These are phyloP conservation scores for Leptographium lundbergii DNA, from an alignment of 2,329 filamentous ascomycete genomes.

Conservation along the genomic window DNA sequence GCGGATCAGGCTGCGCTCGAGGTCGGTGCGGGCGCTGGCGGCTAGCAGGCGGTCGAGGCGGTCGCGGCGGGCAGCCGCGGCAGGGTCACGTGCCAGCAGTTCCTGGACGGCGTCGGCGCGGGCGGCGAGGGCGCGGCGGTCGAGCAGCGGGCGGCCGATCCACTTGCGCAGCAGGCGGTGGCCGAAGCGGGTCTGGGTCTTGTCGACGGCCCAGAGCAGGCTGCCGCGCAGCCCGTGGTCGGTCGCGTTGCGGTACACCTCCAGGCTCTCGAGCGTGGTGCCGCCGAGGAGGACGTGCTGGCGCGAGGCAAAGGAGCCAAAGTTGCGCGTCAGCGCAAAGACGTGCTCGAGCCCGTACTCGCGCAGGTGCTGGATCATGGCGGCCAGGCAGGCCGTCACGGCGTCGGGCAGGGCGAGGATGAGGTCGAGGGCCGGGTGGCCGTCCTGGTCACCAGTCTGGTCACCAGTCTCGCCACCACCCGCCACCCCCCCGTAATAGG, in stretches of 20 bases:
- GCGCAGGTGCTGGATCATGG: conserved; percentile 87
- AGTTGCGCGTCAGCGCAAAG: conserved; percentile 93
- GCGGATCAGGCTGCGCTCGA: conserved; percentile 85
- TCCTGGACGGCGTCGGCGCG: conserved; percentile 80
- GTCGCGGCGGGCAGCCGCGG: conserved; percentile 39
- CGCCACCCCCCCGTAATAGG: conserved; percentile 69
- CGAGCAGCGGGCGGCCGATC: conserved; percentile 81
- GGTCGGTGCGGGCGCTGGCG: conserved; percentile 61
- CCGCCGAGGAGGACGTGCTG: conserved; percentile 95
- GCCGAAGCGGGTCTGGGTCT: conserved; percentile 81
- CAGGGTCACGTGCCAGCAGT: conserved; percentile 44
- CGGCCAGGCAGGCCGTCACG: conserved; percentile 83
- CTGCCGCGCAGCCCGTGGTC: conserved; percentile 77
- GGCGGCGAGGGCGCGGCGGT: conserved; percentile 61
- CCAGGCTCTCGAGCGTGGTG: conserved; percentile 84
- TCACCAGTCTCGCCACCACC: conserved; percentile 25
- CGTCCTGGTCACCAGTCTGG: neutral
- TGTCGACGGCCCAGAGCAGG: conserved; percentile 89
- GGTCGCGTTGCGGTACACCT: conserved; percentile 91
- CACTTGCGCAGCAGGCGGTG: conserved; percentile 82
- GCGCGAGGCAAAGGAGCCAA: conserved; percentile 84
- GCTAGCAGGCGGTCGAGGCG: conserved; percentile 60
- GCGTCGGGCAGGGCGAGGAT: conserved; percentile 74
- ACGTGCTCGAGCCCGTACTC: conserved; percentile 93
- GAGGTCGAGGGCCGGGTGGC: conserved; percentile 54